These are phyloP conservation scores for Boletus vermiculosoides DNA, from an alignment of 768 basidiomycete species.

Conservation along the genomic window DNA sequence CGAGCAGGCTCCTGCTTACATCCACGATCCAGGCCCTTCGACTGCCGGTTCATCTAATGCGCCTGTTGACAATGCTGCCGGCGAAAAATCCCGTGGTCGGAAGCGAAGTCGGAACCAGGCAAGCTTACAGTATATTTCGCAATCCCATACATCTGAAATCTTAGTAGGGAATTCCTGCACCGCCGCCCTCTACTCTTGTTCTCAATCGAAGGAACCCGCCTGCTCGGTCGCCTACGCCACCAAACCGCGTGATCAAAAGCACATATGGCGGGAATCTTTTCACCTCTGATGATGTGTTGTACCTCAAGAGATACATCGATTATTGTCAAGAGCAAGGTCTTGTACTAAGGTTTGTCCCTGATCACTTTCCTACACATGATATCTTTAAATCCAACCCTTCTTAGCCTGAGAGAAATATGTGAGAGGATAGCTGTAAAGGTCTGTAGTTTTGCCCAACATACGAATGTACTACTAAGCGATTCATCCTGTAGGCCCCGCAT, in stretches of 20 bases:
- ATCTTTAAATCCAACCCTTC: background rate
- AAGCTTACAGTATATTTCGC: constrained; percentile 6
- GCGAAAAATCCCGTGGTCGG: constrained; percentile 59
- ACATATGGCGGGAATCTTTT: constrained; percentile 89
- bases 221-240: constrained; percentile 81
- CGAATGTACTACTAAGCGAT: constrained; percentile 5
- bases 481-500: constrained; percentile 64
- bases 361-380: constrained; percentile 28
- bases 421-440: constrained; percentile 85
- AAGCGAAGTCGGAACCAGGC: constrained; percentile 67
- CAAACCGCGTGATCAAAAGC: constrained; percentile 80
- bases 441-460: constrained; percentile 10
- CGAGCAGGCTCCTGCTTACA: constrained; percentile 54
- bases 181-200: constrained; percentile 65
- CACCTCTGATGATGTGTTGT: constrained; percentile 78
- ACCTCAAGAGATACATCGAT: constrained; percentile 86
- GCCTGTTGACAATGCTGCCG: constrained; percentile 20
- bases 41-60: constrained; percentile 42
- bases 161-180: constrained; percentile 56
- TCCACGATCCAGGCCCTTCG: constrained; percentile 51
- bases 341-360: constrained; percentile 60
- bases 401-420: constrained; percentile 73
- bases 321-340: constrained; percentile 88
- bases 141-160: constrained; percentile 2
- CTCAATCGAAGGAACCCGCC: constrained; percentile 62